phyloP scores from a whole-genome alignment of 345 rosid species.

The Kandelia obovata region DNA sequence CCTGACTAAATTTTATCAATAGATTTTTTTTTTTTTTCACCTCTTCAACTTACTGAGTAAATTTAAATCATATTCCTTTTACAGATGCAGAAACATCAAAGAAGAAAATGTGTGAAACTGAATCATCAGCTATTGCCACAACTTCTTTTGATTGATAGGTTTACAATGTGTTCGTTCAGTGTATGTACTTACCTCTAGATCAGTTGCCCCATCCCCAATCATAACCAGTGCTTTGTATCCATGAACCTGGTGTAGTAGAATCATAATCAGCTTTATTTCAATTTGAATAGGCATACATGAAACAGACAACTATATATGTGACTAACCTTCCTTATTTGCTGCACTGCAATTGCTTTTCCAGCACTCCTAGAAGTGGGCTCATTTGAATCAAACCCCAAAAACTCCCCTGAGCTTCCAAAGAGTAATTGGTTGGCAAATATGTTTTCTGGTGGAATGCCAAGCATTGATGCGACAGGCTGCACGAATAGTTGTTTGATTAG shows the following conservation, averaged over 20 bases:
- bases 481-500: conserved; percentile 16
- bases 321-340: conserved; percentile 72
- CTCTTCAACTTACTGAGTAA: too few relatives aligned
- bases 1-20: too few relatives aligned
- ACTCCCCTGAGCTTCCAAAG: conserved; percentile 69
- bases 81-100: background rate
- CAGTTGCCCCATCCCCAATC: conserved; percentile 99
- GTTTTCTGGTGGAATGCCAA: conserved; percentile 71
- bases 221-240: conserved; percentile 73
- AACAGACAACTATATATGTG: background rate
- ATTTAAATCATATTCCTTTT: background rate
- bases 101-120: background rate
- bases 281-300: conserved; percentile 9
- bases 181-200: conserved; percentile 68
- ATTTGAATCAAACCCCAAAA: conserved; percentile 67
- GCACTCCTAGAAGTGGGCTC: conserved; percentile 96
- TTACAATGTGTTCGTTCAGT: conserved; percentile 1
- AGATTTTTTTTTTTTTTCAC: too few relatives aligned
- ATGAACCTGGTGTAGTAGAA: conserved; percentile 42
- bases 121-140: conserved; percentile 5
- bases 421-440: conserved; percentile 86
- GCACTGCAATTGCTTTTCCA: conserved; percentile 90
- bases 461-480: conserved; percentile 87
- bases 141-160: background rate
- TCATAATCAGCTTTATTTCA: conserved; percentile 17